phyloP scores from a whole-genome alignment of 116 monocot species.

The Posidonia oceanica region DNA sequence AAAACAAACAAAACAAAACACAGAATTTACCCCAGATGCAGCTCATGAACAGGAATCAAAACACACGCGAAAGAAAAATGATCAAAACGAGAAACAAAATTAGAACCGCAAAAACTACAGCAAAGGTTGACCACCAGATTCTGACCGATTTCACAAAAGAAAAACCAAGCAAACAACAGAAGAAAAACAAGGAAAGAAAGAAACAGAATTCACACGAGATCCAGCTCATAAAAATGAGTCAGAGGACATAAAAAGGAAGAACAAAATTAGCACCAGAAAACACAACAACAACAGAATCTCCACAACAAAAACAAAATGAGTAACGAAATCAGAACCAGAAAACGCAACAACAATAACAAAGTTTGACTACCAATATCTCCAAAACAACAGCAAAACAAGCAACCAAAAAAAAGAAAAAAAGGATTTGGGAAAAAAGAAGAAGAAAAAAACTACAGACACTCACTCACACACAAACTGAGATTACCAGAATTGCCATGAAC shows the following conservation, averaged over 20 bases:
- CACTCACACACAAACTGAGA: too few species aligned
- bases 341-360: not conserved
- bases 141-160: not conserved
- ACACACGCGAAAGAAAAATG: not conserved
- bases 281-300: not conserved
- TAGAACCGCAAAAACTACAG: not conserved
- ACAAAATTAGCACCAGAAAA: too few species aligned
- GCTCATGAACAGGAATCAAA: too few species aligned
- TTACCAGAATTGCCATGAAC: not conserved
- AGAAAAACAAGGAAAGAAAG: too few species aligned
- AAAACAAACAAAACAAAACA: not conserved
- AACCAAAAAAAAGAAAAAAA: not conserved
- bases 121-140: not conserved
- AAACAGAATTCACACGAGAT: not conserved
- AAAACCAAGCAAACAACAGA: not conserved
- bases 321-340: not conserved
- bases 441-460: too few species aligned
- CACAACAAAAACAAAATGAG: not conserved
- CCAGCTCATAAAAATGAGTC: not conserved
- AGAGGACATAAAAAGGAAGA: not conserved
- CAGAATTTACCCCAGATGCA: too few species aligned
- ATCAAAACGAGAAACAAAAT: not conserved
- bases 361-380: not conserved
- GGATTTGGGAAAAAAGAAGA: too few species aligned
- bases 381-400: not conserved